Conservation (phyloP, 352 stramenopile species). For the Pythium insidiosum region DNA sequence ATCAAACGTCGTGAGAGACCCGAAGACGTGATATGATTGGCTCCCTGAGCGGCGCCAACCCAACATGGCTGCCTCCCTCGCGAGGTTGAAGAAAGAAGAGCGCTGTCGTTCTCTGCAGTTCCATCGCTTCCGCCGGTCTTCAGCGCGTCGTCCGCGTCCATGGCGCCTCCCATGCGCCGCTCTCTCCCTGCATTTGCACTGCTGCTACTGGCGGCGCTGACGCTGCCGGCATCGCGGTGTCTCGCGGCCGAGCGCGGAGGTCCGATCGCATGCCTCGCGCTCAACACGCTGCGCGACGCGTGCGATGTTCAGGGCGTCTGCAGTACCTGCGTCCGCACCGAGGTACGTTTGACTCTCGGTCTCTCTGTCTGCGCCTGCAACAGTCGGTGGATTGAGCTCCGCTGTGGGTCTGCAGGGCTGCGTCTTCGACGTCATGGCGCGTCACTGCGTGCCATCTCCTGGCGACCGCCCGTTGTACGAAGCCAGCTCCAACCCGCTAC, state of each 20-base stretch:
- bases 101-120: no score
- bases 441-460: conserved; percentile 4
- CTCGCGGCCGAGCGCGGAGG: no score
- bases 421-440: conserved; percentile 10
- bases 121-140: no score
- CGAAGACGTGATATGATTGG: no score
- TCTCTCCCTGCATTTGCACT: background rate
- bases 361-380: background rate
- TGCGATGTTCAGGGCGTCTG: conserved; percentile 41
- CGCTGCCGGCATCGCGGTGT: no score
- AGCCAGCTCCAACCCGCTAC: conserved; percentile 9
- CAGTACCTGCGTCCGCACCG: conserved; percentile 21
- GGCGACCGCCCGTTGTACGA: conserved; percentile 6
- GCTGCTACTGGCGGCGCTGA: background rate
- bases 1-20: no score
- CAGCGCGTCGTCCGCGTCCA: no score
- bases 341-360: conserved; percentile 7
- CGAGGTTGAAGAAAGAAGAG: no score
- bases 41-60: no score
- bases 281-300: conserved; percentile 21
- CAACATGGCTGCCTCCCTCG: no score
- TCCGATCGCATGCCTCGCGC: conserved; percentile 18
- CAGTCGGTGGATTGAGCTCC: no score
- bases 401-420: conserved; percentile 13
- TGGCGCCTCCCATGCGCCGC: no score